A percentile compares a stretch with the other conserved stretches of the same genome.
Conservation (phyloP, 2,329 filamentous ascomycete genomes). For the Botrytis medusae region DNA sequence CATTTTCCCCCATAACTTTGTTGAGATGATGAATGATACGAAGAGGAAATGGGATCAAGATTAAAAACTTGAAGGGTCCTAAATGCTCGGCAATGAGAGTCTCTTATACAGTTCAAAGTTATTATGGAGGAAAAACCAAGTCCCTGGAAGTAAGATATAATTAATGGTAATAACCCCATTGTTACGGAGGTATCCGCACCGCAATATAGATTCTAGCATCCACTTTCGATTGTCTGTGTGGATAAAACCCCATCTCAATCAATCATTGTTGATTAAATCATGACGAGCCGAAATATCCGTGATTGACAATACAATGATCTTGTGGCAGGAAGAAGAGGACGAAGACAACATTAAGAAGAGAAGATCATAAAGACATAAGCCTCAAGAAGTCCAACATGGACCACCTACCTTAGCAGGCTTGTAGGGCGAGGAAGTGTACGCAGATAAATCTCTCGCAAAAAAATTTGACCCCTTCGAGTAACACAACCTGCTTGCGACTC, state of each 20-base stretch:
- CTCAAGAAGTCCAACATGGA: not conserved
- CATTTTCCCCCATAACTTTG: not conserved
- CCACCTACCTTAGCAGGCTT: not conserved
- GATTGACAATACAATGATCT: not conserved
- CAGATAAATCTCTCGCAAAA: not conserved
- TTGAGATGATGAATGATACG: not conserved
- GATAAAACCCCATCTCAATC: not conserved
- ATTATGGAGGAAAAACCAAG: not conserved
- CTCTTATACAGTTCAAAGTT: not conserved
- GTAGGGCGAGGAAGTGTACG: not conserved
- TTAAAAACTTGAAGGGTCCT: not conserved
- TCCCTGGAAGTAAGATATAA: no score
- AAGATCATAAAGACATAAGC: no score
- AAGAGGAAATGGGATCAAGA: not conserved
- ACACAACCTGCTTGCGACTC: not conserved
- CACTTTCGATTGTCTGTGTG: not conserved
- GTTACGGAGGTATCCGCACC: no score
- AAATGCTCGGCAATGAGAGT: not conserved
- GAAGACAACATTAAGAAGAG: not conserved
- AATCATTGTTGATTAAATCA: not conserved
- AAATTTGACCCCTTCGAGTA: not conserved
- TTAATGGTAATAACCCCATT: no score
- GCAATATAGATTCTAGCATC: no score
- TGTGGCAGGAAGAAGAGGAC: not conserved
- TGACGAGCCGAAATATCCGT: not conserved